Conservation (phyloP, 2,329 filamentous ascomycete genomes). For the Graphium sp. region DNA sequence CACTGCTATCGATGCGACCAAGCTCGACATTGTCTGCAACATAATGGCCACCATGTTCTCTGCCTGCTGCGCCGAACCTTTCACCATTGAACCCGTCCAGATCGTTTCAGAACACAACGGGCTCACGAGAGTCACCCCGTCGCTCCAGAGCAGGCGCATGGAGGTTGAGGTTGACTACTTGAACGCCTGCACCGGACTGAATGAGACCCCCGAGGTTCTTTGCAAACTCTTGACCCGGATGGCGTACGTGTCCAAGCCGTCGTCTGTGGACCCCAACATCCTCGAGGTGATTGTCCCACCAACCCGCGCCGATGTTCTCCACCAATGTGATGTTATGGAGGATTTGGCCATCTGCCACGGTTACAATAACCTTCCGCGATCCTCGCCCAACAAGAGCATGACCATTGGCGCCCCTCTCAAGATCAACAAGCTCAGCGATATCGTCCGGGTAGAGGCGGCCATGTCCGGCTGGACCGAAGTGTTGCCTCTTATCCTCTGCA, state of each 20-base stretch:
- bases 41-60: constrained; percentile 98
- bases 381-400: constrained; percentile 70
- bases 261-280: constrained; percentile 41
- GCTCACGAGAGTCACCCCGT: constrained; percentile 64
- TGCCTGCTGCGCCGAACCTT: constrained; percentile 70
- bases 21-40: constrained; percentile 88
- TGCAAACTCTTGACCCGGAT: constrained; percentile 75
- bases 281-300: constrained; percentile 73
- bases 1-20: constrained; percentile 88
- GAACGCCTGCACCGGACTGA: constrained; percentile 78
- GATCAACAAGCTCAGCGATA: constrained; percentile 90
- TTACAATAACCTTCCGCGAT: constrained; percentile 86
- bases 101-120: constrained; percentile 85
- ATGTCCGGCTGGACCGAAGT: constrained; percentile 96
- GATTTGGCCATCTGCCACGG: constrained; percentile 93
- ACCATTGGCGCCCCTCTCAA: constrained; percentile 74
- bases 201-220: constrained; percentile 56
- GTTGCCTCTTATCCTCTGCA: constrained; percentile 90
- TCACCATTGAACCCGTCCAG: constrained; percentile 86
- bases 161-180: constrained; percentile 85
- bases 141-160: constrained; percentile 58
- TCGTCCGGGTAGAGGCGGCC: constrained; percentile 73
- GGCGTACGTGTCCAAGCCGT: constrained; percentile 70
- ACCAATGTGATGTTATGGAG: constrained; percentile 98
- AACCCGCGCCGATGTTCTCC: constrained; percentile 84